A percentile compares a stretch with the other conserved stretches of the same genome.
Evolutionary conservation across 139 green algal genomes (phyloP).

Genomic region (Tetraselmis striata): DNA sequence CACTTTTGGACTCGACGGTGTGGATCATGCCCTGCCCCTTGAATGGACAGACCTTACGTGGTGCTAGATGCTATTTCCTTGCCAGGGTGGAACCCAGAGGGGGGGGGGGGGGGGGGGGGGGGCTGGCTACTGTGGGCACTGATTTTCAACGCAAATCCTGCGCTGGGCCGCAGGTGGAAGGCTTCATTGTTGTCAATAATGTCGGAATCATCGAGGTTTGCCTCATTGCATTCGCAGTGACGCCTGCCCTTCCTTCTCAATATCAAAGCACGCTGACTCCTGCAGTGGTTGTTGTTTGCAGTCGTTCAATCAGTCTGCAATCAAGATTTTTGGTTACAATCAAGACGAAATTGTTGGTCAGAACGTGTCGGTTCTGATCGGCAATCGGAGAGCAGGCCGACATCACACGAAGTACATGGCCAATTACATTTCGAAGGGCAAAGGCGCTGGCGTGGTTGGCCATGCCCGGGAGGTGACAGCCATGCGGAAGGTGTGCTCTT

Average conservation of each 20-base stretch:
- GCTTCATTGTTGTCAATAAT: background rate
- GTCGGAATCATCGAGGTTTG: background rate
- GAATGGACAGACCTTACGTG: too few relatives aligned
- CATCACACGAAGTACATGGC: background rate
- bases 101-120: too few relatives aligned
- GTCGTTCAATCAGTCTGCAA: background rate
- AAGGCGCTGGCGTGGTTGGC: background rate
- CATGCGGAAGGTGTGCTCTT: background rate
- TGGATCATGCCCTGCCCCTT: too few relatives aligned
- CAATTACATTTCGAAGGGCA: background rate
- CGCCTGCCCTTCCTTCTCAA: background rate
- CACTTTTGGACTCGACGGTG: background rate
- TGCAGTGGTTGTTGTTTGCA: background rate
- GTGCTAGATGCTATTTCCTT: too few relatives aligned
- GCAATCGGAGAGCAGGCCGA: background rate
- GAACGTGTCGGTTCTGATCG: background rate
- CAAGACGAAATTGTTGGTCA: background rate
- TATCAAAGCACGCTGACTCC: background rate
- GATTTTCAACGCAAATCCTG: too few relatives aligned
- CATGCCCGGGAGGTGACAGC: background rate
- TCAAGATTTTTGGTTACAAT: background rate
- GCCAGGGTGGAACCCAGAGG: too few relatives aligned
- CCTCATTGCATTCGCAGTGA: background rate
- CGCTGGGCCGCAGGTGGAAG: background rate
- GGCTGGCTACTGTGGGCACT: too few relatives aligned